These are phyloP conservation scores for Colletotrichum sp. DNA, from an alignment of 2,329 filamentous ascomycete species.

Conservation along the genomic window DNA sequence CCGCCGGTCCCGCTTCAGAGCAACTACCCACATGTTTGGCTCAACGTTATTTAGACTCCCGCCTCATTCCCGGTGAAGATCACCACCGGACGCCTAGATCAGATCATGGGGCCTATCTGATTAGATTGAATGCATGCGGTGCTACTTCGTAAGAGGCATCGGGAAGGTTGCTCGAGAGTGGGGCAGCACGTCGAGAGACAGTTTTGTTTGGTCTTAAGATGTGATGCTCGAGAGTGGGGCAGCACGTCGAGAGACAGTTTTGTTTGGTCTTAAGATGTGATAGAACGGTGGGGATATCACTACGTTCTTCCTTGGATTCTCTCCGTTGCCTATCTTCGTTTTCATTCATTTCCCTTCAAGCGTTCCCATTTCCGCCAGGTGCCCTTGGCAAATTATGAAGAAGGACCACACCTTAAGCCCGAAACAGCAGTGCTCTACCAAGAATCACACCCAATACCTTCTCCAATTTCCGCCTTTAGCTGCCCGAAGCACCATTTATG, in stretches of 20 bases:
- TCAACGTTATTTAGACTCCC: background rate
- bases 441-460: background rate
- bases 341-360: background rate
- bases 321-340: background rate
- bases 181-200: background rate
- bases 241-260: background rate
- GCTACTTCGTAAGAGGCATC: background rate
- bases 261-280: background rate
- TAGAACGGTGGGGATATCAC: background rate
- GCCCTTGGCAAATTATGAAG: background rate
- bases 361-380: background rate
- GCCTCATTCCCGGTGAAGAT: background rate
- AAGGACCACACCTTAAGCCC: background rate
- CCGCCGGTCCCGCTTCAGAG: background rate
- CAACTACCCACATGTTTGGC: background rate
- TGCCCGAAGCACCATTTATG: background rate
- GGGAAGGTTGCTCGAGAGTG: background rate
- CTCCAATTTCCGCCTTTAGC: background rate
- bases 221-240: background rate
- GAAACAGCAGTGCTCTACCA: background rate
- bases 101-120: background rate
- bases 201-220: background rate
- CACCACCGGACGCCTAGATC: background rate
- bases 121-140: background rate
- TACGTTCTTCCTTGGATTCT: background rate